These are phyloP conservation scores for Salmacisia buchloeana DNA, from an alignment of 1,284 basidiomycete species.

Conservation along the genomic window DNA sequence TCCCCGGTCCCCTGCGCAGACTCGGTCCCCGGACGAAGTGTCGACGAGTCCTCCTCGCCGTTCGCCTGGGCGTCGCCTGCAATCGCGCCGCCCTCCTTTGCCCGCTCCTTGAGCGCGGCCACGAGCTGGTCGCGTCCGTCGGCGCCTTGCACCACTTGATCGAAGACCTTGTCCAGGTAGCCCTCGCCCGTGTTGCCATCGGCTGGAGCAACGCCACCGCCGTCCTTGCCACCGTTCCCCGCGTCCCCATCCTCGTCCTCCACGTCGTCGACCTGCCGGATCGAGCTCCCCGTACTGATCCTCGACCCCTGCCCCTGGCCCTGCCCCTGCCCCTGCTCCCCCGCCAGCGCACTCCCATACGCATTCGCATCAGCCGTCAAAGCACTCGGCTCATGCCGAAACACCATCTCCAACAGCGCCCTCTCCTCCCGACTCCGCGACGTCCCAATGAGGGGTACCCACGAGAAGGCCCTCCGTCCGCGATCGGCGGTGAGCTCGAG, in stretches of 20 bases:
- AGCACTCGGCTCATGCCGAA: not conserved
- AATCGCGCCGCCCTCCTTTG: not conserved
- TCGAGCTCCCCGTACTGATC: no score
- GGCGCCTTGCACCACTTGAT: constrained; percentile 20
- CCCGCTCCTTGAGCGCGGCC: not conserved
- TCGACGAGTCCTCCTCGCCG: not conserved
- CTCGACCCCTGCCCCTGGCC: no score
- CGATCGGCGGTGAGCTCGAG: constrained; percentile 34
- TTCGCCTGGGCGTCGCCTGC: not conserved
- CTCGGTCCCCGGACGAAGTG: no score
- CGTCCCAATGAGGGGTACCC: constrained; percentile 17
- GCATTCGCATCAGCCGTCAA: not conserved
- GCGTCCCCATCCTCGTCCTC: constrained; percentile 10
- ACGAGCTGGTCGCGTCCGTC: not conserved
- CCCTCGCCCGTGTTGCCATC: not conserved
- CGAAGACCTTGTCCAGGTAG: constrained; percentile 24
- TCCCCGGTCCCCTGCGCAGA: not conserved
- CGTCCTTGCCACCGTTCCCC: constrained; percentile 15
- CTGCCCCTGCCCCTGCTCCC: no score
- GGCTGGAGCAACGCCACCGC: not conserved
- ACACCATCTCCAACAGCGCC: not conserved
- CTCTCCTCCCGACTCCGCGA: constrained; percentile 8
- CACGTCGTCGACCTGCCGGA: no score
- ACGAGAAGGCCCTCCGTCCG: constrained; percentile 19
- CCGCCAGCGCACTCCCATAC: not conserved